Evolutionary conservation across 2,329 filamentous ascomycete genomes (phyloP), one percentile per base, ranked within the genome.

Genomic region (Phyllosticta citribraziliensis): DNA sequence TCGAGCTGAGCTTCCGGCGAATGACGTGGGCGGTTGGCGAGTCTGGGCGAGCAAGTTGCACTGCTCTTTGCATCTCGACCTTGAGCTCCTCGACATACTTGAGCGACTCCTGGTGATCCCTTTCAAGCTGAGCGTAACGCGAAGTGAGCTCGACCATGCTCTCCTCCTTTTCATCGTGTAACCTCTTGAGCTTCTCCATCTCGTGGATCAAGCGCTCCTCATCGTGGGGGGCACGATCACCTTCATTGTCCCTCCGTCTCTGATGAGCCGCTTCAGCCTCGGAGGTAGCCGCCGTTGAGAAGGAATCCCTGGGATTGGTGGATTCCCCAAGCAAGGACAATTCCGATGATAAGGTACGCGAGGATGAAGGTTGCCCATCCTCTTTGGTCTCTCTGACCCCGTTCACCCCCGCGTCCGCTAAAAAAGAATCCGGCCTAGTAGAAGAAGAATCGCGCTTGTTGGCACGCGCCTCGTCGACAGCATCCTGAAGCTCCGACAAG

Each of bases 311-410:
- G 58, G 67, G 67, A 69, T 71, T 73, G 68, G 66, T 73, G 71
- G 88, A 89, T 70, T 88, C 88, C 82, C 88, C 84, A 79, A 84
- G 90, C 73, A 88, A 96, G 70, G 90, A 96, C 73, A 96, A 83
- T 78, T 97, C 94, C 77, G 91, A 94, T 66, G 91, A 97, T 67
- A 97, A 87, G 70, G 91, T 96, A 74, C 88, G 91, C 78, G 91
- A 92, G 70, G 89, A 92, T 75, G 88, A 89, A 70, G 79, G 81
- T 76, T 84, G 84, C 74, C 79, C 78, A 81, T 78, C 81, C 78
- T 86, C 82, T 77, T 61, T 61, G 59, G 52, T 61, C 59, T 87
- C 64, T 63, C 67, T 91, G 73, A 84, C 78, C 71, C 85, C 87
- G 76, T 83, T 87, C 70, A 85, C 84, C 76, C 84, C 86, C 69